Evolutionary conservation across 371 early-diverging fungal genomes (phyloP), one percentile per base, ranked within the genome.

Genomic region (Rhizopus delemar): DNA sequence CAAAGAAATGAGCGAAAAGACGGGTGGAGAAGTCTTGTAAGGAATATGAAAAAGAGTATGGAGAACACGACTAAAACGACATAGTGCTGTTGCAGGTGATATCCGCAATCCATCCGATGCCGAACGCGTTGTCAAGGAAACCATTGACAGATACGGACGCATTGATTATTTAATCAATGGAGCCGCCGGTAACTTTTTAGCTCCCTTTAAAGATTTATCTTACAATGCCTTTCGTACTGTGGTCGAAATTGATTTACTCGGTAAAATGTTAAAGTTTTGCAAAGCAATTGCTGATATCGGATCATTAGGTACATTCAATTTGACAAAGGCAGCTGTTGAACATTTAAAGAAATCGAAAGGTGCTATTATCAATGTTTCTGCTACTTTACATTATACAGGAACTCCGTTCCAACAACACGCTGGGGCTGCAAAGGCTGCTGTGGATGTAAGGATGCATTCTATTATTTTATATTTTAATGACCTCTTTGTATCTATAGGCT

Each of bases 121-220:
- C 13, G 83, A 84, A 52, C 71, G 59, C n/a, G 93, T 86, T 4
- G 80, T 91, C 16, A 70, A 84, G 34, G 68, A 75, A 55, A 78
- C 87, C 12, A 64, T 83, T 9, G 89, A 86, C 32, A 75, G 75
- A 52, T 90, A 77, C 57, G 91, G 91, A 5, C 74, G 81, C n/a
- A 83, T 92, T 51, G 93, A 92, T 72, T 76, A 53, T 53, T 68
- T 80, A 54, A 82, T 82, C 63, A 75, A 75, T 46, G 82, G 82
- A 49, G 89, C 88, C 29, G 91, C 93, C 12, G 93, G 93, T 45
- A 93, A 93, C 71, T 93, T 93, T 64, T 74, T 93, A 55, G 78
- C 88, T 11, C 75, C 89, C 36, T 83, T 83, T 48, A 81, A 85
- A 43, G 63, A 81, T 39, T 74, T 93, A 9, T 86, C 87, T 3